Evolutionary conservation across 441 rosid genomes (phyloP).

Genomic region (Theobroma grandiflorum): DNA sequence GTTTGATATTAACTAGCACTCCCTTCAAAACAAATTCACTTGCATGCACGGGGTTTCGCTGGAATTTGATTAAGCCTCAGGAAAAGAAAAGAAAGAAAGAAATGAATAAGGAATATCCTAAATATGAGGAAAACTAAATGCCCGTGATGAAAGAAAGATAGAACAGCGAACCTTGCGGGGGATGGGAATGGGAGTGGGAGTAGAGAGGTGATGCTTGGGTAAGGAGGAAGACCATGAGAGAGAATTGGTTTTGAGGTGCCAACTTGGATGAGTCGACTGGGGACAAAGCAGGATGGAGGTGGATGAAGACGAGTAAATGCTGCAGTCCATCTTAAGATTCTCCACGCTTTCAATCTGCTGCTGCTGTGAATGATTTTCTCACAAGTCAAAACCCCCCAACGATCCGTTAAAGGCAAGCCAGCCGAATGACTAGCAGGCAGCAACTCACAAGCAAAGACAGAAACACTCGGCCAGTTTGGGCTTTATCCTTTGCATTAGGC

Average conservation of each 20-base stretch:
- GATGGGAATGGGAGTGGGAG: slow-evolving; percentile 38
- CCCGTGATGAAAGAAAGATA: background rate
- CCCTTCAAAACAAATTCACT: background rate
- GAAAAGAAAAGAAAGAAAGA: background rate
- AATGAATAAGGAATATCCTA: background rate
- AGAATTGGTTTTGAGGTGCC: slow-evolving; percentile 37
- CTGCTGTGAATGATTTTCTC: background rate
- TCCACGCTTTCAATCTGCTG: no score
- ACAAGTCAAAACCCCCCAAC: background rate
- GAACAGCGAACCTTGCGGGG: slow-evolving; percentile 48
- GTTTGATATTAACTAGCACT: no score
- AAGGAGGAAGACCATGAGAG: slow-evolving; percentile 72
- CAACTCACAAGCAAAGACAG: no score
- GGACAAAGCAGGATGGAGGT: background rate
- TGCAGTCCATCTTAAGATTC: background rate
- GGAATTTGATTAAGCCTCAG: background rate
- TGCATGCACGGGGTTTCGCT: no score
- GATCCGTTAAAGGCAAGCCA: no score
- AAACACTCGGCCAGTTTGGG: background rate
- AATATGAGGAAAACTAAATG: background rate
- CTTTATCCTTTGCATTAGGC: background rate
- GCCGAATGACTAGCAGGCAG: no score
- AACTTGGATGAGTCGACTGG: slow-evolving; percentile 35
- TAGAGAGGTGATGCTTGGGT: slow-evolving; percentile 49
- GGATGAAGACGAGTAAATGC: background rate